Evolutionary conservation across 164 flowering plant genomes (phyloP), one percentile per base, ranked within the genome.

Genomic region (Stephania yunnanensis): DNA sequence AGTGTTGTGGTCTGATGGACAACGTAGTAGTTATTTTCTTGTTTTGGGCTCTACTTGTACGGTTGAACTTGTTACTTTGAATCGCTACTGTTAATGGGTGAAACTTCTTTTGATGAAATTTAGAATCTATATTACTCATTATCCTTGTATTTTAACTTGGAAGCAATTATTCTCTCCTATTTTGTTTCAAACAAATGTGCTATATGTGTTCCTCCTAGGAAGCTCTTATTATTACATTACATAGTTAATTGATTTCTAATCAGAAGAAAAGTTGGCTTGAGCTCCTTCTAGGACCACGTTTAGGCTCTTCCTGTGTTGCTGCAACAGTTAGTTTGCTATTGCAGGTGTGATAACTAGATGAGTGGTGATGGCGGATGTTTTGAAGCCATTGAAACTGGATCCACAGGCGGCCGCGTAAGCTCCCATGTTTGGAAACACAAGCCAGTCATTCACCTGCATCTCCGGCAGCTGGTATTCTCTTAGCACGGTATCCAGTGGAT

Each of bases 341-440:
- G 42, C 42, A 36, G 42, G 42, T 36, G 42, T 36, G 42, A 36
- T 36, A 36, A 36, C 42, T 36, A 36, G 42, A 74, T 81, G 55
- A 68, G 78, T 81, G 65, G 61, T 11, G 9, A 81, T 81, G 22
- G 83, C 75, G 5, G 83, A 71, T 0, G 83, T 79, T 53, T 71
- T 42, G 58, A 82, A 85, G 17, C 90, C 88, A 73, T 86, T 85
- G 79, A 87, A 86, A 30, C 71, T 81, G 71, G 88, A 76, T n/a
- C 85, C 86, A n/a, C 82, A 82, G 11, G 87, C 76, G 19, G 80
- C 69, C 5, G 89, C 81, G 46, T 86, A 87, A 7, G 90, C 90
- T 10, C 90, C 90, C 87, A 84, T 84, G 29, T 82, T 78, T 0
- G 83, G 85, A 45, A 87, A 86, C 70, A 87, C 78, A 3, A 87